Evolutionary conservation across 352 stramenopile genomes (phyloP).

Genomic region (Phytopythium sindhum): DNA sequence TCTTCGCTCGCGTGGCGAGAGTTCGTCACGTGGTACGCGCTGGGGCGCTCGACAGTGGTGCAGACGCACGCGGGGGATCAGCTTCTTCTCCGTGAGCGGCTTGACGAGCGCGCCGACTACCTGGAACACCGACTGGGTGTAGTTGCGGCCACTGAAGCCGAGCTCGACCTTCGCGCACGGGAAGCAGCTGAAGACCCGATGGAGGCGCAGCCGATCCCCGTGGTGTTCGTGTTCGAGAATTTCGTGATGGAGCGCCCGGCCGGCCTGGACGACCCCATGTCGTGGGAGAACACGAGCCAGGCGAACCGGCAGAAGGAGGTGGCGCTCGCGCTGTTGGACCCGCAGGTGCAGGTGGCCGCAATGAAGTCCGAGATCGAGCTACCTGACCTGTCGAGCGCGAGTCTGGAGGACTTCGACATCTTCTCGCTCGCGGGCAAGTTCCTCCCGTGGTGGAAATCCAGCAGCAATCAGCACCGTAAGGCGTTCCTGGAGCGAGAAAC

Average conservation of each 20-base stretch:
- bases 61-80: constrained; percentile 4
- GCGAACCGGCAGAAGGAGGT: constrained; percentile 48
- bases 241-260: constrained; percentile 21
- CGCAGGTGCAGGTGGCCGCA: constrained; percentile 53
- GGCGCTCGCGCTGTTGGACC: constrained; percentile 47
- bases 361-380: constrained; percentile 55
- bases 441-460: constrained; percentile 49
- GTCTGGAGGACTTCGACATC: constrained; percentile 42
- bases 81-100: constrained; percentile 19
- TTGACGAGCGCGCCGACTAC: constrained; percentile 35
- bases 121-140: constrained; percentile 29
- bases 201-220: constrained; percentile 8
- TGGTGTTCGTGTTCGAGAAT: constrained; percentile 55
- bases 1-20: constrained; percentile 32
- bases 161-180: constrained; percentile 28
- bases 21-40: constrained; percentile 59
- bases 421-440: constrained; percentile 46
- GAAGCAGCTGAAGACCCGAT: constrained; percentile 16
- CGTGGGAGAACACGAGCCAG: constrained; percentile 38
- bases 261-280: constrained; percentile 26
- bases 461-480: constrained; percentile 43
- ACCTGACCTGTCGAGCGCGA: constrained; percentile 36
- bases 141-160: constrained; percentile 22
- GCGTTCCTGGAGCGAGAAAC: constrained; percentile 52
- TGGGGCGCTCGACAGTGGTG: constrained; percentile 9